Conservation (phyloP, 345 rosid genomes). For the Gossypioides kirkii region DNA sequence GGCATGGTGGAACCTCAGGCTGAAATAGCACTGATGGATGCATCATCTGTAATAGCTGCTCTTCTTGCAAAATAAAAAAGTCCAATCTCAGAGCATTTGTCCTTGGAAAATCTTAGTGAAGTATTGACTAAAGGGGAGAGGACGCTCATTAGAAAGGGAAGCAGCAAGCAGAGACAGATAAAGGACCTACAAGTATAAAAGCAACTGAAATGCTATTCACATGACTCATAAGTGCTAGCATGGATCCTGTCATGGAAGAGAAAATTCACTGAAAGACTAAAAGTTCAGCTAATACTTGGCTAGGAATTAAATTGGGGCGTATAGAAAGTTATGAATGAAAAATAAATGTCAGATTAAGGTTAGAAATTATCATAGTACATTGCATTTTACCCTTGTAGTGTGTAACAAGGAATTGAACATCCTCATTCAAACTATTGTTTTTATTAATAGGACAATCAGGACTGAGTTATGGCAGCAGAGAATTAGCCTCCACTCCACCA, state of each 20-base stretch:
- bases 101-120: too few relatives aligned
- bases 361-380: neutral
- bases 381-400: neutral
- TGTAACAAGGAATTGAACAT: constrained; percentile 1
- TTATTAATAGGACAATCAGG: neutral
- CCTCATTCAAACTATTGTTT: neutral
- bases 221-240: too few relatives aligned
- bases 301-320: neutral
- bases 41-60: too few relatives aligned
- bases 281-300: neutral
- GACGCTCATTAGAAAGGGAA: too few relatives aligned
- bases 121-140: too few relatives aligned
- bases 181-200: too few relatives aligned
- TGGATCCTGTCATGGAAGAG: too few relatives aligned
- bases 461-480: neutral
- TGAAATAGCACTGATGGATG: too few relatives aligned
- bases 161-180: too few relatives aligned
- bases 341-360: neutral
- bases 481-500: neutral
- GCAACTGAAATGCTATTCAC: too few relatives aligned
- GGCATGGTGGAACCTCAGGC: neutral
- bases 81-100: too few relatives aligned
- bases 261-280: neutral
- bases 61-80: too few relatives aligned
- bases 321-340: neutral